phyloP scores from a whole-genome alignment of 345 rosid species.

The Gossypium sturtianum region DNA sequence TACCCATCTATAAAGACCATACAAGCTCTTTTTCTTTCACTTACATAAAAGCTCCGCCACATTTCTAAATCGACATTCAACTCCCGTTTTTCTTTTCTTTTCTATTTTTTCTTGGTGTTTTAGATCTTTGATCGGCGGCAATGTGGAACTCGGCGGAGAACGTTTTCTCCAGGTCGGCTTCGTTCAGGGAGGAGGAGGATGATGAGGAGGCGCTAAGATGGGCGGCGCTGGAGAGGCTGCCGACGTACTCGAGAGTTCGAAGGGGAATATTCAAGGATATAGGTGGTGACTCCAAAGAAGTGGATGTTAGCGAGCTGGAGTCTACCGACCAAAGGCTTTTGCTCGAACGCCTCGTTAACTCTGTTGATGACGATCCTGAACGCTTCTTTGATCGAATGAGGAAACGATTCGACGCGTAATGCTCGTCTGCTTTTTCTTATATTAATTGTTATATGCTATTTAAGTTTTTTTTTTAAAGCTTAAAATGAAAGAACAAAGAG shows the following conservation, averaged over 20 bases:
- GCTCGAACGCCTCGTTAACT: conserved; percentile 60
- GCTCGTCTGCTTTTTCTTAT: neutral
- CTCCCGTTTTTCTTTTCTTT: conserved; percentile 4
- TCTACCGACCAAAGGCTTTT: conserved; percentile 62
- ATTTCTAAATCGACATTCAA: conserved; percentile 1
- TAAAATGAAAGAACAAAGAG: neutral
- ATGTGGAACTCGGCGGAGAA: conserved; percentile 91
- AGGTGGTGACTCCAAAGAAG: conserved; percentile 59
- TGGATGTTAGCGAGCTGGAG: conserved; percentile 64
- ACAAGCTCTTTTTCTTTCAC: neutral
- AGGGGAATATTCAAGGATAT: conserved; percentile 68
- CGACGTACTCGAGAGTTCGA: conserved; percentile 67
- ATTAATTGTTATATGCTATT: neutral
- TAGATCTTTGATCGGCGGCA: conserved; percentile 18
- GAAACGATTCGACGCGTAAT: conserved; percentile 71
- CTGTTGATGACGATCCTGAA: conserved; percentile 81
- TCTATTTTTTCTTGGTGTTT: too few species aligned
- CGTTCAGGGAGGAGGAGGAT: conserved; percentile 48
- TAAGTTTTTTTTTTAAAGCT: neutral
- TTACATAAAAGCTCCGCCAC: neutral
- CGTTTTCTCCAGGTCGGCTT: conserved; percentile 55
- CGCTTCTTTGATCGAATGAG: conserved; percentile 82
- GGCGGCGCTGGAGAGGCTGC: conserved; percentile 90
- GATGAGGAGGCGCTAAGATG: conserved; percentile 88
- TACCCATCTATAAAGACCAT: conserved; percentile 26